Evolutionary conservation across 2,329 filamentous ascomycete species (phyloP).

Genomic region (Xylaria sp.): DNA sequence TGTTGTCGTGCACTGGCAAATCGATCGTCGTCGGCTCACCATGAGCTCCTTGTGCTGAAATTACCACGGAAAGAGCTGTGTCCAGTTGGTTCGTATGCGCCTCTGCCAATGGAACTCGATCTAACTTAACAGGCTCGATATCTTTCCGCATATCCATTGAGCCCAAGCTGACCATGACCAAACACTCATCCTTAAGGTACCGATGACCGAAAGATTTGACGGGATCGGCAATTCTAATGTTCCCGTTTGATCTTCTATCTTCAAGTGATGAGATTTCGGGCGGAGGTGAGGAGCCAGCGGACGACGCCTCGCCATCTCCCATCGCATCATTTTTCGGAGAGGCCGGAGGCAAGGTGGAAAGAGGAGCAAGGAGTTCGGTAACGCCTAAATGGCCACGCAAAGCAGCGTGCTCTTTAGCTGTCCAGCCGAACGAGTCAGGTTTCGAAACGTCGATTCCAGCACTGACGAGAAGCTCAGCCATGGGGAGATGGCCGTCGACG

Average conservation of each 20-base stretch:
- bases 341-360: conserved; percentile 53
- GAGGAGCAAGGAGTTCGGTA: conserved; percentile 72
- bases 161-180: conserved; percentile 91
- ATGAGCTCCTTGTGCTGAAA: conserved; percentile 84
- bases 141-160: conserved; percentile 93
- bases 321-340: conserved; percentile 46
- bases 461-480: conserved; percentile 81
- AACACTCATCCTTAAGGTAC: conserved; percentile 87
- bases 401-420: conserved; percentile 90
- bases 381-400: conserved; percentile 88
- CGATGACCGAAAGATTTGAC: conserved; percentile 97
- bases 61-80: conserved; percentile 89
- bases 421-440: conserved; percentile 91
- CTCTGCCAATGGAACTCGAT: conserved; percentile 86
- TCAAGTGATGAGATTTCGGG: conserved; percentile 70
- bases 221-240: conserved; percentile 72
- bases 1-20: conserved; percentile 91
- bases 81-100: conserved; percentile 94
- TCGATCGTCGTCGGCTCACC: conserved; percentile 93
- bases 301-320: conserved; percentile 45
- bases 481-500: conserved; percentile 83
- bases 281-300: conserved; percentile 54
- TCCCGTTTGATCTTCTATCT: conserved; percentile 65
- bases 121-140: conserved; percentile 82
- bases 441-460: conserved; percentile 81